These are phyloP conservation scores for Cetradonia linearis DNA, from an alignment of 495 filamentous ascomycete genomes.

Conservation along the genomic window DNA sequence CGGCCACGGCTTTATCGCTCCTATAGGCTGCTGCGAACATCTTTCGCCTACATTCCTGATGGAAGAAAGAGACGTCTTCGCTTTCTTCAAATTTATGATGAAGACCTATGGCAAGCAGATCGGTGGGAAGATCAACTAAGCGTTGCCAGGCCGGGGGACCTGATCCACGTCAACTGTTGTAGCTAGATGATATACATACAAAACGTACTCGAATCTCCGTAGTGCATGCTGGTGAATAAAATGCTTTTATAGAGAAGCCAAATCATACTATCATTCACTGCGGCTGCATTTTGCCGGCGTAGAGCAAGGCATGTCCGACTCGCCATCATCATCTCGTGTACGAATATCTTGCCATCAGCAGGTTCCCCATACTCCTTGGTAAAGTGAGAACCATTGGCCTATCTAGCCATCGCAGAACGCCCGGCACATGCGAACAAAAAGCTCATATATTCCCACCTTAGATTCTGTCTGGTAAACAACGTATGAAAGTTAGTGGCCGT, in stretches of 20 bases:
- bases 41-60: background rate
- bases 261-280: background rate
- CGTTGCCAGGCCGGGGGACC: slow-evolving; percentile 2
- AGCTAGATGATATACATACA: background rate
- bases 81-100: background rate
- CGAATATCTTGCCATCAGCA: background rate
- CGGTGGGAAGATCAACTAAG: background rate
- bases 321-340: slow-evolving; percentile 2
- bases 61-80: background rate
- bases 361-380: background rate
- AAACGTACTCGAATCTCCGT: background rate
- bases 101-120: background rate
- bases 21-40: background rate
- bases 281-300: background rate
- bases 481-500: background rate
- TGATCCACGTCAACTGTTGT: background rate
- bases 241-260: background rate
- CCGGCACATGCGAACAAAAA: background rate
- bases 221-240: background rate
- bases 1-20: background rate
- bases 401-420: background rate
- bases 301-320: background rate
- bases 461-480: background rate
- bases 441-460: background rate
- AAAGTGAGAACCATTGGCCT: background rate